A percentile compares a stretch with the other conserved stretches of the same genome.
Evolutionary conservation across 1,284 basidiomycete species (phyloP).

Genomic region (Bjerkandera adusta): DNA sequence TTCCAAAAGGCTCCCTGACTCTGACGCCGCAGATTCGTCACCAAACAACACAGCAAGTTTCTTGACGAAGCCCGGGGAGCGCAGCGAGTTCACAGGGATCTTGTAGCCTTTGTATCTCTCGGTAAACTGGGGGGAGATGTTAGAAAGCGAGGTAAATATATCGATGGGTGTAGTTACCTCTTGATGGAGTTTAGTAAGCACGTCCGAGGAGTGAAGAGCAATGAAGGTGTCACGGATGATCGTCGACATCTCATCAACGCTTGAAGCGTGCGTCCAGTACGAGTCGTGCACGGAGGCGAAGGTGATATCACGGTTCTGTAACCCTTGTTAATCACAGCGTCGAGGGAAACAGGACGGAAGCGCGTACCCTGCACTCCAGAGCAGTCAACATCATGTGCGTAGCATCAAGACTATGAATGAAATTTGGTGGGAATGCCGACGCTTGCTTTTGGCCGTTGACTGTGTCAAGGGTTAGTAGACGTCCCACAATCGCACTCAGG

Average conservation of each 20-base stretch:
- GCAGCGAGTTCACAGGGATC: slow-evolving; percentile 62
- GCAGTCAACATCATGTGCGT: slow-evolving; percentile 99
- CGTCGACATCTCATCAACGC: slow-evolving; percentile 87
- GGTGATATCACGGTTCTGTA: slow-evolving; percentile 64
- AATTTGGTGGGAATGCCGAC: slow-evolving; percentile 98
- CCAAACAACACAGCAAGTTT: slow-evolving; percentile 23
- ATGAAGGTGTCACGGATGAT: slow-evolving; percentile 95
- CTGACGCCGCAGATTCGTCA: slow-evolving; percentile 14
- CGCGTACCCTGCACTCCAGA: slow-evolving; percentile 78
- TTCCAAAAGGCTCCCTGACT: not conserved
- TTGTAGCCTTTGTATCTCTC: slow-evolving; percentile 77
- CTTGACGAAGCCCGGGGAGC: slow-evolving; percentile 34
- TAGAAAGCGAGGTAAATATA: not conserved
- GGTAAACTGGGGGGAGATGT: slow-evolving; percentile 55
- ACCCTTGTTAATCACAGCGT: slow-evolving; percentile 10
- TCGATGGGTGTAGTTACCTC: slow-evolving; percentile 45
- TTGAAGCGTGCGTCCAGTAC: slow-evolving; percentile 96
- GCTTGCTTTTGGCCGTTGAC: slow-evolving; percentile 91
- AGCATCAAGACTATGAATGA: slow-evolving; percentile 96
- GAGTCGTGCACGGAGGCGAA: slow-evolving; percentile 99
- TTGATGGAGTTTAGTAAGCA: slow-evolving; percentile 59
- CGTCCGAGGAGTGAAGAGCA: slow-evolving; percentile 85
- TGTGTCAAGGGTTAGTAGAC: slow-evolving; percentile 22
- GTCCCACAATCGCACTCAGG: not conserved
- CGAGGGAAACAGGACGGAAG: slow-evolving; percentile 1